phyloP scores from a whole-genome alignment of 2,329 filamentous ascomycete species.

The Trichoderma asperellum region DNA sequence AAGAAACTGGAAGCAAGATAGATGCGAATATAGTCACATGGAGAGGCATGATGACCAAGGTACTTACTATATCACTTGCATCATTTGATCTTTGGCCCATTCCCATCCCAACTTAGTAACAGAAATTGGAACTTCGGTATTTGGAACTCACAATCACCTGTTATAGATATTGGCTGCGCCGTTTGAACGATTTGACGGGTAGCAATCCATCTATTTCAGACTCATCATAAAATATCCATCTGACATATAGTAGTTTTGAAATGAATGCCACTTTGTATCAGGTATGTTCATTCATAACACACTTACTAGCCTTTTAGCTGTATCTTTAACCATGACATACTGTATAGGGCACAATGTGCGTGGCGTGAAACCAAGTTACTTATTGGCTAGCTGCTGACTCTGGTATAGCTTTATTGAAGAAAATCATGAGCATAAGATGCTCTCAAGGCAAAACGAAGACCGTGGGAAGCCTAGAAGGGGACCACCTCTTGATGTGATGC shows the following conservation, averaged over 20 bases:
- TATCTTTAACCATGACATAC: not conserved
- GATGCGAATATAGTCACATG: slow-evolving; percentile 86
- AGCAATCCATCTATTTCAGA: slow-evolving; percentile 27
- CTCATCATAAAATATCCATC: slow-evolving; percentile 5
- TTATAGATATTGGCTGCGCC: slow-evolving; percentile 79
- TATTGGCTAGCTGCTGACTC: not conserved
- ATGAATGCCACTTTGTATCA: slow-evolving; percentile 95
- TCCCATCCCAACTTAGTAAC: too few species aligned
- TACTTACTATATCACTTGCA: slow-evolving; percentile 43
- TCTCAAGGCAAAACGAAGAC: slow-evolving; percentile 60
- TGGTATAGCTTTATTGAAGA: slow-evolving; percentile 83
- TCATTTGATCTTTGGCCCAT: not conserved
- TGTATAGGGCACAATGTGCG: slow-evolving; percentile 18
- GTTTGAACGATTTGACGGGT: slow-evolving; percentile 82
- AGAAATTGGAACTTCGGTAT: not conserved
- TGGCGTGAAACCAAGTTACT: not conserved
- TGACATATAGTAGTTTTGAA: slow-evolving; percentile 67
- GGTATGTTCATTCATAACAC: slow-evolving; percentile 55
- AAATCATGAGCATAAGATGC: slow-evolving; percentile 73
- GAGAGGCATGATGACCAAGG: slow-evolving; percentile 99
- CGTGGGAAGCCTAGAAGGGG: slow-evolving; percentile 42
- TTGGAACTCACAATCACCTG: not conserved
- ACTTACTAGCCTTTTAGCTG: not conserved
- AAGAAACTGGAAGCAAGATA: slow-evolving; percentile 66
- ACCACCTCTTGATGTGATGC: slow-evolving; percentile 77